Base-by-base conservation (phyloP, 2,329 filamentous ascomycete species). In the Scedosporium minutisporum region DNA sequence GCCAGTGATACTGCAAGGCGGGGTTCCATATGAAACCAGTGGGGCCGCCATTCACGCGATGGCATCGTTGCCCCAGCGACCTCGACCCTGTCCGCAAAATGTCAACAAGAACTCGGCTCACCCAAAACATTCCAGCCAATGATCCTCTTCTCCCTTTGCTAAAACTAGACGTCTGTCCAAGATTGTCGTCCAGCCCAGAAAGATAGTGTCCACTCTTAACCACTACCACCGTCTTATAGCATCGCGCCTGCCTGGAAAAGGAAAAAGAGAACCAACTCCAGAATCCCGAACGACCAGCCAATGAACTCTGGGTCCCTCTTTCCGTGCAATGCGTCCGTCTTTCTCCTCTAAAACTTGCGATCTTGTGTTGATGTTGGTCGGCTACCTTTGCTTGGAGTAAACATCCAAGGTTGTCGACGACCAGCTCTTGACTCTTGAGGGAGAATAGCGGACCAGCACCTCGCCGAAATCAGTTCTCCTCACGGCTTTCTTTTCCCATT, bases 311-410 rank as follows among this genome's bases (percentile, higher is more conserved):
- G 33, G 33, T 38, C 33, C 33, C 33, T 48, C 21, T 7, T 42
- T 41, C 44, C 51, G 48, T 62, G 60, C 60, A 48, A 62, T 62
- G 60, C 60, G 44, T 58, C 57, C 51, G 51, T 14, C 60, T 48
- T 61, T 61, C 60, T 29, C 46, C 46, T 42, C 12, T 48, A 61
- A 46, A 41, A 10, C 33, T 44, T 38, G 60, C 60, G 38, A 53
- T 62, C 33, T 21, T 62, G 33, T 62, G 48, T 62, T 58, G 60
- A 62, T 38, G 33, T 57, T 48, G n/a, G 51, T 9, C 53, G 51
- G 57, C 51, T 53, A 62, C 25, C 48, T 23, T 41, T 29, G 27
- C 51, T 51, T 53, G n/a, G 42, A 53, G n/a, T 61, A 61, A 53
- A 53, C 58, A 60, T 23, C 38, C 58, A 33, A 48, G 58, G n/a